Percentiles rank a stretch among this genome's conserved stretches.
phyloP scores from a whole-genome alignment of 805 yeast genomes.

The Brettanomyces sp. region DNA sequence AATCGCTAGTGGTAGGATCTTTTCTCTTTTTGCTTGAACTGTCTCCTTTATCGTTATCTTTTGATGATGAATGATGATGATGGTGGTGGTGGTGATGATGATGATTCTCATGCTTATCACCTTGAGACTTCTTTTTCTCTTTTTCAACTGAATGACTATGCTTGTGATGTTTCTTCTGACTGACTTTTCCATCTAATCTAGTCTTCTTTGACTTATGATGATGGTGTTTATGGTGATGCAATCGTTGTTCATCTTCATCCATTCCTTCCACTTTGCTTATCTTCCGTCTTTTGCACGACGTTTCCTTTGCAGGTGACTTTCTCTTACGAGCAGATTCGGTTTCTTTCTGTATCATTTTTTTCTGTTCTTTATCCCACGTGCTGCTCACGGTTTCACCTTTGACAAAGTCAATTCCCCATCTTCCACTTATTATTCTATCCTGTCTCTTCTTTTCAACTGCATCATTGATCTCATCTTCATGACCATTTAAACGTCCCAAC shows the following conservation, averaged over 20 bases:
- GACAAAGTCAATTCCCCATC: conserved; percentile 82
- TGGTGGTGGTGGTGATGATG: not conserved
- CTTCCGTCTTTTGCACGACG: conserved; percentile 15
- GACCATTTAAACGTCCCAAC: conserved; percentile 83
- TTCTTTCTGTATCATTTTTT: conserved; percentile 20
- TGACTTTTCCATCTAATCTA: conserved; percentile 16
- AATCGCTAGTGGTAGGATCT: not conserved
- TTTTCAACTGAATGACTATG: not conserved
- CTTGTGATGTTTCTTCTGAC: conserved; percentile 3
- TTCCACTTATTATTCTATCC: conserved; percentile 69
- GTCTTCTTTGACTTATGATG: conserved; percentile 11
- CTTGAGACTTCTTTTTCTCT: too few species aligned
- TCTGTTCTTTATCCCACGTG: conserved; percentile 64
- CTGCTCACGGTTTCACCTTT: conserved; percentile 76
- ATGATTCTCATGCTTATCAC: not conserved
- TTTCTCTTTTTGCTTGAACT: not conserved
- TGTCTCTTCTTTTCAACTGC: conserved; percentile 62
- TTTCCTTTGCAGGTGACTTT: conserved; percentile 14
- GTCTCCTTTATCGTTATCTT: not conserved
- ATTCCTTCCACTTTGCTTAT: conserved; percentile 14
- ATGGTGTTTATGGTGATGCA: not conserved
- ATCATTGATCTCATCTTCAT: conserved; percentile 53
- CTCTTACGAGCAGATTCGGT: conserved; percentile 10
- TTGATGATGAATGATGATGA: not conserved
- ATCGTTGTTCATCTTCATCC: conserved; percentile 10